These are phyloP conservation scores for Priceomyces melissophilus DNA, from an alignment of 805 yeast genomes.

Conservation along the genomic window DNA sequence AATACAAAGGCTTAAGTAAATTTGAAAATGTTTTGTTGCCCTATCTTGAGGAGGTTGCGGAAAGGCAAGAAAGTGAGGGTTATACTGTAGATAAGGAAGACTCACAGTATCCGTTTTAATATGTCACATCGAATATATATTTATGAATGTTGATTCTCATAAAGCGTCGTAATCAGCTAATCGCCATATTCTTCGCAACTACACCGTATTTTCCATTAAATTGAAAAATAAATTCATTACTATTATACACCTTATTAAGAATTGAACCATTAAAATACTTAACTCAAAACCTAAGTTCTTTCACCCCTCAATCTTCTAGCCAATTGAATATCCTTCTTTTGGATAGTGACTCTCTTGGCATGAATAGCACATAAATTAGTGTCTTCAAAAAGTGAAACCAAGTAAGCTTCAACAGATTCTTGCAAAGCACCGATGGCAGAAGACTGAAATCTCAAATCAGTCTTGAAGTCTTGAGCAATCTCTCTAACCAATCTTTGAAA, in stretches of 20 bases:
- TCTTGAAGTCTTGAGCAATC: constrained; percentile 48
- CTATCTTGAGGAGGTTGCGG: constrained; percentile 46
- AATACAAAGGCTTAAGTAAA: constrained; percentile 55
- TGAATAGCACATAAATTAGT: constrained; percentile 51
- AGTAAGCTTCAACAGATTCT: constrained; percentile 49
- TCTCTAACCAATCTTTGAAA: constrained; percentile 51
- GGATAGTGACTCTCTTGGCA: constrained; percentile 51
- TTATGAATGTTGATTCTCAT: too few species aligned
- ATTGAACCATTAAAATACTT: constrained; percentile 4
- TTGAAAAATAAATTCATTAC: constrained; percentile 3
- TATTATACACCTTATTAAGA: constrained; percentile 8
- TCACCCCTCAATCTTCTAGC: constrained; percentile 53
- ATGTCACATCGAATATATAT: background rate
- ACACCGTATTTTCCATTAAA: background rate
- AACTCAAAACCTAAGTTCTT: constrained; percentile 32
- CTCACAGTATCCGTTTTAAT: constrained; percentile 39
- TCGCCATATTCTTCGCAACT: too few species aligned
- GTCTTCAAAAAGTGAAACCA: constrained; percentile 47
- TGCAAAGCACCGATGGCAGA: constrained; percentile 50
- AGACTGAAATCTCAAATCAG: constrained; percentile 48
- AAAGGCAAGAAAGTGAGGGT: constrained; percentile 47
- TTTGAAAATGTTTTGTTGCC: constrained; percentile 54
- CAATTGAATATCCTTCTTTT: constrained; percentile 49
- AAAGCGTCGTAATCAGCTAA: too few species aligned
- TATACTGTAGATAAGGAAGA: constrained; percentile 38